Conservation (phyloP, 768 basidiomycete genomes). For the Hygrophoropsis aurantiaca region DNA sequence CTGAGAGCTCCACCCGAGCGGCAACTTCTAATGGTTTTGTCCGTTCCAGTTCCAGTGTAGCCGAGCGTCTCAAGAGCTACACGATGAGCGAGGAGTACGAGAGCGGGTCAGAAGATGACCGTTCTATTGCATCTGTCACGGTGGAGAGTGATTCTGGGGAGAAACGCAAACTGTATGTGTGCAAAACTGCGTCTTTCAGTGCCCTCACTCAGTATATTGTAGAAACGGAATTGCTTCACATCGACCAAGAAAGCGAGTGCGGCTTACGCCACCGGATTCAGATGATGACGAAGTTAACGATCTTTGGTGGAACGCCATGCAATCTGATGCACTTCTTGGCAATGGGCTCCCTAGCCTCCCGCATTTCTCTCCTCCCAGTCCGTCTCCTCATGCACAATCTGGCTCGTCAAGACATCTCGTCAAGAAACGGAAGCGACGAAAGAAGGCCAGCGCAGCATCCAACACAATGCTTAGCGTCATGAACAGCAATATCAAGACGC, state of each 20-base stretch:
- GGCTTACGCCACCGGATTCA: conserved; percentile 44
- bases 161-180: conserved; percentile 61
- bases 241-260: conserved; percentile 63
- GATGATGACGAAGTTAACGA: conserved; percentile 45
- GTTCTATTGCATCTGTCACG: conserved; percentile 9
- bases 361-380: conserved; percentile 35
- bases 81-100: conserved; percentile 28
- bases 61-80: conserved; percentile 20
- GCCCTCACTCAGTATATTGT: conserved; percentile 21
- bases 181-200: not conserved
- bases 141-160: conserved; percentile 44
- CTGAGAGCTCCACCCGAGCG: conserved; percentile 26
- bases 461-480: conserved; percentile 65
- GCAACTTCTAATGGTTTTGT: not conserved
- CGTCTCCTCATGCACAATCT: conserved; percentile 18
- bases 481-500: conserved; percentile 75
- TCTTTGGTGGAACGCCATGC: conserved; percentile 76
- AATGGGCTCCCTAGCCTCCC: conserved; percentile 64
- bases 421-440: conserved; percentile 35
- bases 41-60: conserved; percentile 14
- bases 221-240: conserved; percentile 31
- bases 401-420: conserved; percentile 8
- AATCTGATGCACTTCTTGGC: conserved; percentile 57
- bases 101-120: conserved; percentile 37
- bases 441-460: conserved; percentile 25